phyloP scores from a whole-genome alignment of 495 filamentous ascomycete genomes.

The Penicillium antarcticum region DNA sequence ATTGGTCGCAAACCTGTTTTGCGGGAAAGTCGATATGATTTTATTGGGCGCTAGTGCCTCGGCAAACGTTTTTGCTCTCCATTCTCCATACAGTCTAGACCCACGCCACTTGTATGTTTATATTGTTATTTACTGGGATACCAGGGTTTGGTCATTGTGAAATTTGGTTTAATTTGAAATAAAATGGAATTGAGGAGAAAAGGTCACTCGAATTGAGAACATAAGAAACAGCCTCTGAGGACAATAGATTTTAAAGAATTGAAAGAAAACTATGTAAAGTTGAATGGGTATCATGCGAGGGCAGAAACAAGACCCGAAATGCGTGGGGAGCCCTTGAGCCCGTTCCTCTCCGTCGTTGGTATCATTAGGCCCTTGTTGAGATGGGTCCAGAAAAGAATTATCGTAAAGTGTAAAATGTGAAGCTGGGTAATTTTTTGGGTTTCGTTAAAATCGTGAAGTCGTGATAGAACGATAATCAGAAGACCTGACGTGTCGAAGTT shows the following conservation, averaged over 20 bases:
- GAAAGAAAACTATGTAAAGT: background rate
- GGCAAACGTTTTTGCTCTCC: too few species aligned
- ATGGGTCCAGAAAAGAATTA: slow-evolving; percentile 5
- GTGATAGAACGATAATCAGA: slow-evolving; percentile 7
- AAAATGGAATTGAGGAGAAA: too few species aligned
- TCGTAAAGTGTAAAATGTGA: slow-evolving; percentile 4
- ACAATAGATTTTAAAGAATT: background rate
- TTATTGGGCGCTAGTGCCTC: too few species aligned
- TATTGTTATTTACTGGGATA: too few species aligned
- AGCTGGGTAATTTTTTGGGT: slow-evolving; percentile 12
- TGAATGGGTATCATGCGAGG: slow-evolving; percentile 10
- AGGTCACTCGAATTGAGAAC: too few species aligned
- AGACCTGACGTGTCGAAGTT: background rate
- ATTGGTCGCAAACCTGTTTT: too few species aligned
- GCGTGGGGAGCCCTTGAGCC: background rate
- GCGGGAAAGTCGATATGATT: too few species aligned
- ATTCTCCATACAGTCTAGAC: too few species aligned
- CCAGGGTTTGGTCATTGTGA: too few species aligned
- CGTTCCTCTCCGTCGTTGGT: background rate
- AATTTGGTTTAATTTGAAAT: too few species aligned
- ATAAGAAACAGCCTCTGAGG: too few species aligned
- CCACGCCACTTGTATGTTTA: too few species aligned
- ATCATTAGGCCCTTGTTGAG: slow-evolving; percentile 2
- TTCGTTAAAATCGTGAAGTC: slow-evolving; percentile 26
- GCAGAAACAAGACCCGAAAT: slow-evolving; percentile 1